Conservation (phyloP, 2,329 filamentous ascomycete species). For the Colletotrichum eleusines region DNA sequence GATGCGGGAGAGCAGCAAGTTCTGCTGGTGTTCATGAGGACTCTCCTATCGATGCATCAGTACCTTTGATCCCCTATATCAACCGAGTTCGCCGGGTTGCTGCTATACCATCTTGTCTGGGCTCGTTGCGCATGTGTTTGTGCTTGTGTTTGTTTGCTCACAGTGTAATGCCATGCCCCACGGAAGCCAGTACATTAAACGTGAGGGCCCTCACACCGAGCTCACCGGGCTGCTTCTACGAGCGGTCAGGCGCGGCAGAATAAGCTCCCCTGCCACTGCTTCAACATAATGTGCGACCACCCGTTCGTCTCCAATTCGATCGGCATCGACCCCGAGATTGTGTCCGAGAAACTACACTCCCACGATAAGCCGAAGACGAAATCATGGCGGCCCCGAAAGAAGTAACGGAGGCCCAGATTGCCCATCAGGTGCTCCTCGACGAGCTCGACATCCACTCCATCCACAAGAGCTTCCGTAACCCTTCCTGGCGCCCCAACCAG, state of each 20-base stretch:
- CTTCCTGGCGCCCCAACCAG: slow-evolving; percentile 90
- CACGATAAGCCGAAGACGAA: slow-evolving; percentile 57
- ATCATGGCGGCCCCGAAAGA: slow-evolving; percentile 75
- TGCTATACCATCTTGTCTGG: slow-evolving; percentile 36
- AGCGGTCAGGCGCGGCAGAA: slow-evolving; percentile 41
- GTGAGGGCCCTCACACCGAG: slow-evolving; percentile 3
- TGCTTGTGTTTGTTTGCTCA: slow-evolving; percentile 35
- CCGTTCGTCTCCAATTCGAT: background rate
- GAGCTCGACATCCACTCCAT: slow-evolving; percentile 90
- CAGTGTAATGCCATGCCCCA: background rate
- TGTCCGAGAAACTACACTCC: background rate
- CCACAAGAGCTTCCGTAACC: slow-evolving; percentile 90
- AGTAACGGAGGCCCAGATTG: slow-evolving; percentile 79
- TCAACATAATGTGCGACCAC: background rate
- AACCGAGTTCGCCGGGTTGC: background rate
- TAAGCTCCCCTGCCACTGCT: slow-evolving; percentile 34
- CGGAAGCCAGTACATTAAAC: background rate
- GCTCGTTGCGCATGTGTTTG: slow-evolving; percentile 8
- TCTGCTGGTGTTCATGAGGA: slow-evolving; percentile 98
- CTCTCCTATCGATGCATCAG: slow-evolving; percentile 73
- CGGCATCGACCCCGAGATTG: background rate
- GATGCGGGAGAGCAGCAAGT: slow-evolving; percentile 90
- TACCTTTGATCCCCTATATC: background rate
- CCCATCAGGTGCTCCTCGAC: slow-evolving; percentile 88
- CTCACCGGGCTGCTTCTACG: slow-evolving; percentile 8